Conservation (phyloP, 331 rosid species). For the Malus hybrid region DNA sequence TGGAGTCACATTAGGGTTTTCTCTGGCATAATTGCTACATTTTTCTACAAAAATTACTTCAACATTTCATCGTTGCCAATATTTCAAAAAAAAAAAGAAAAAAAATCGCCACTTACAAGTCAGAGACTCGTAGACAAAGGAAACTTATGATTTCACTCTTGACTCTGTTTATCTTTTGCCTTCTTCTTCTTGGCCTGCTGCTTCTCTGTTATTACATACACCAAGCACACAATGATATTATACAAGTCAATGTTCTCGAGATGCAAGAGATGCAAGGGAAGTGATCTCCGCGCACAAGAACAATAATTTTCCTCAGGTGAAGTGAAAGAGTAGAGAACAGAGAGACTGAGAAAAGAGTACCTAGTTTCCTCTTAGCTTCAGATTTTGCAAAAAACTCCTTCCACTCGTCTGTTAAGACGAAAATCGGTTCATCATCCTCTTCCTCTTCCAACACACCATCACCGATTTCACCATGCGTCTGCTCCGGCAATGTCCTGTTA, state of each 20-base stretch:
- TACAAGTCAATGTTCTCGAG: neutral
- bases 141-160: neutral
- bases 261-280: neutral
- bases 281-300: too few relatives aligned
- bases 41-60: neutral
- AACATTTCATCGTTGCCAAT: too few relatives aligned
- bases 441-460: constrained; percentile 7
- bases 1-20: neutral
- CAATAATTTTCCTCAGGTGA: too few relatives aligned
- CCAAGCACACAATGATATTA: neutral
- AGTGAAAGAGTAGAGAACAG: too few relatives aligned
- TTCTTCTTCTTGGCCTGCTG: constrained; percentile 12
- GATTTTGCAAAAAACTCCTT: constrained; percentile 25
- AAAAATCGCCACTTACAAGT: neutral
- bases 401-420: constrained; percentile 27
- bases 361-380: constrained; percentile 28
- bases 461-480: neutral
- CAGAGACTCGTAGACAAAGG: neutral
- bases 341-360: neutral
- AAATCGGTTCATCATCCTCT: constrained; percentile 24
- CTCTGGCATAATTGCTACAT: neutral
- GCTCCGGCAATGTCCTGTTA: constrained; percentile 11
- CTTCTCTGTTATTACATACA: constrained; percentile 6
- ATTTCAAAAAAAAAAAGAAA: too few relatives aligned
- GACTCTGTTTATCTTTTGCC: neutral